phyloP scores from a whole-genome alignment of 345 rosid genomes.

The Luvunga scandens region DNA sequence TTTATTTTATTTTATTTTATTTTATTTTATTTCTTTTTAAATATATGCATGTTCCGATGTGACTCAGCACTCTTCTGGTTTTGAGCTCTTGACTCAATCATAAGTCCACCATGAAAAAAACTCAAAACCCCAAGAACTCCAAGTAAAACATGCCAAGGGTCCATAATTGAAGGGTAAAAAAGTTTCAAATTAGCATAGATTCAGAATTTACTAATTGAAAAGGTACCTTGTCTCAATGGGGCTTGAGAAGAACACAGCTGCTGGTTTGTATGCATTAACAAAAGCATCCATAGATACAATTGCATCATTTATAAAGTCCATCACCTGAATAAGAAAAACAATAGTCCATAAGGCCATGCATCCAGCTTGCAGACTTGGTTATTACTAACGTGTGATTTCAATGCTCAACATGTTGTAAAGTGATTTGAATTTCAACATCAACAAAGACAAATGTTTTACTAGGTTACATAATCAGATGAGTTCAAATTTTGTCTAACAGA shows the following conservation, averaged over 20 bases:
- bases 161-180: no score
- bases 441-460: background rate
- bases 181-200: background rate
- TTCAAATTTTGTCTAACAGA: background rate
- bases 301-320: conserved; percentile 98
- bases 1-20: background rate
- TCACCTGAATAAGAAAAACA: conserved; percentile 48
- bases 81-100: background rate
- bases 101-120: background rate
- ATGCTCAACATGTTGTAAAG: background rate
- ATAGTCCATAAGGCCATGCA: background rate
- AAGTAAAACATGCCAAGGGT: background rate
- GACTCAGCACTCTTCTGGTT: background rate
- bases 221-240: conserved; percentile 76
- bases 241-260: conserved; percentile 64
- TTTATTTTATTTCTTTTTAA: background rate
- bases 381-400: background rate
- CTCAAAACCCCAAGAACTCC: background rate
- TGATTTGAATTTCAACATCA: conserved; percentile 9
- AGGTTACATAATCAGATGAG: background rate
- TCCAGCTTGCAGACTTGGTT: background rate
- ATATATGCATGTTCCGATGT: background rate
- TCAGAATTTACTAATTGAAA: conserved; percentile 7
- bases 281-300: conserved; percentile 85
- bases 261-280: conserved; percentile 59